Percentiles rank a stretch among this genome's conserved stretches.
phyloP scores from a whole-genome alignment of 108 stramenopile genomes.

The Stephanodiscus triporus region DNA sequence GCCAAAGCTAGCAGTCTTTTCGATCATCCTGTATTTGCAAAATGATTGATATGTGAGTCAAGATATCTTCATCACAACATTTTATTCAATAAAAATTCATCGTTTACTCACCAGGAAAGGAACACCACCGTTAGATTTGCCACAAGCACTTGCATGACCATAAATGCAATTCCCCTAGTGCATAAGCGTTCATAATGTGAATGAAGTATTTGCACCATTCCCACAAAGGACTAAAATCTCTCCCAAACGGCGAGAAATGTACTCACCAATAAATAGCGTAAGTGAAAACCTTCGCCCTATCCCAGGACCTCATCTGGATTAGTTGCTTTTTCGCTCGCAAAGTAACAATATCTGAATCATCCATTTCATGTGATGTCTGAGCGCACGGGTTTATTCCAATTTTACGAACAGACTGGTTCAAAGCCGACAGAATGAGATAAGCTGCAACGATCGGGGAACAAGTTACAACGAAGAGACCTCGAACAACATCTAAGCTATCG shows the following conservation, averaged over 20 bases:
- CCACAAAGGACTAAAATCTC: too few relatives aligned
- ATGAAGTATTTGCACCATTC: too few relatives aligned
- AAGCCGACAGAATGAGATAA: conserved; percentile 46
- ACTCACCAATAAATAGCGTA: conserved; percentile 48
- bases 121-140: conserved; percentile 64
- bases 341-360: conserved; percentile 24
- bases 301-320: conserved; percentile 46
- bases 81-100: not conserved
- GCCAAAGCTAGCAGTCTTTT: conserved; percentile 45
- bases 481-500: conserved; percentile 39
- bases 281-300: conserved; percentile 51
- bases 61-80: not conserved
- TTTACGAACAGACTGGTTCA: conserved; percentile 55
- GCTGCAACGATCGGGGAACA: conserved; percentile 41
- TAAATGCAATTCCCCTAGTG: conserved; percentile 47
- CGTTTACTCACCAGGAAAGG: conserved; percentile 32
- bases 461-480: conserved; percentile 50
- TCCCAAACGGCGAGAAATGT: too few relatives aligned
- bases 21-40: conserved; percentile 39
- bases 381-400: conserved; percentile 43
- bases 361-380: conserved; percentile 26
- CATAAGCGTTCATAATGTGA: too few relatives aligned
- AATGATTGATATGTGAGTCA: conserved; percentile 2
- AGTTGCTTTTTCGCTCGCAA: conserved; percentile 42
- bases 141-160: conserved; percentile 54